A percentile compares a stretch with the other conserved stretches of the same genome.
phyloP scores from a whole-genome alignment of 2,329 filamentous ascomycete genomes.

The Apiospora saccharicola region DNA sequence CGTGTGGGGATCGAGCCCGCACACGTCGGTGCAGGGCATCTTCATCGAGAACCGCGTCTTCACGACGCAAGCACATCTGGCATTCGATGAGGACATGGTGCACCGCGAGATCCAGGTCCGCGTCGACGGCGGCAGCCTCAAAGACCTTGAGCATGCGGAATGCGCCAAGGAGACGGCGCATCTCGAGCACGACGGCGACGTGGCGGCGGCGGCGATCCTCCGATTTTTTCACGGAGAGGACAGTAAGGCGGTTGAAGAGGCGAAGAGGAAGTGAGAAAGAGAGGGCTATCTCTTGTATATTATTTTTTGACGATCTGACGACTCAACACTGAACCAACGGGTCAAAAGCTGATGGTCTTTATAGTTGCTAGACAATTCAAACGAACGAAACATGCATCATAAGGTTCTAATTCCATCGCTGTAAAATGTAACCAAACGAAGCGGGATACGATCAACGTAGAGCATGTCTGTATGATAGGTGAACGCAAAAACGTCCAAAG shows the following conservation, averaged over 20 bases:
- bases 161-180: constrained; percentile 68
- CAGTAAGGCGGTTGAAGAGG: constrained; percentile 6
- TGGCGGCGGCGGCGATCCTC: constrained; percentile 72
- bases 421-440: no score
- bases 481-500: neutral
- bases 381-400: neutral
- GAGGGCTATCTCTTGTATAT: neutral
- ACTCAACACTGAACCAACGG: neutral
- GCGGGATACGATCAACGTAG: no score
- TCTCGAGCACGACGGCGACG: constrained; percentile 73
- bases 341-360: neutral
- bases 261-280: neutral
- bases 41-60: constrained; percentile 71
- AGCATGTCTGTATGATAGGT: neutral
- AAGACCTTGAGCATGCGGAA: constrained; percentile 66
- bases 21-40: constrained; percentile 77
- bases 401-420: neutral
- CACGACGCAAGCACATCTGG: constrained; percentile 81
- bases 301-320: neutral
- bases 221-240: constrained; percentile 60
- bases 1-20: constrained; percentile 68
- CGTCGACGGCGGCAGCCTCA: constrained; percentile 65
- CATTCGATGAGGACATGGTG: constrained; percentile 76
- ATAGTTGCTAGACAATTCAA: neutral
- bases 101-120: constrained; percentile 67